Conservation (phyloP, 768 basidiomycete species). For the Pleurotus pulmonarius region DNA sequence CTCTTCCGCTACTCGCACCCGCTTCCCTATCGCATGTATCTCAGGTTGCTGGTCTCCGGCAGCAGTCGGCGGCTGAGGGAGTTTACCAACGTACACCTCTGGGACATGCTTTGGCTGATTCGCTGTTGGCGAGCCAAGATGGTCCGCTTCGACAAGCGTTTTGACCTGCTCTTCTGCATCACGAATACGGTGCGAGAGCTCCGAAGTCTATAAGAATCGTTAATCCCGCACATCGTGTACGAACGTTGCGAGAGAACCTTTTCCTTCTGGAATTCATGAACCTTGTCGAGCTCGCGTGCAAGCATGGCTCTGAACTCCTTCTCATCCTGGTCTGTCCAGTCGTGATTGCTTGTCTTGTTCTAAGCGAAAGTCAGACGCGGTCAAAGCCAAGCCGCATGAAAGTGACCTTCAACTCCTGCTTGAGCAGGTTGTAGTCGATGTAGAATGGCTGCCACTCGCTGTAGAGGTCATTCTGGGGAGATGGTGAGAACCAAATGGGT, state of each 20-base stretch:
- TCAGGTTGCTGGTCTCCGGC: not conserved
- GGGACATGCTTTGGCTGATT: not conserved
- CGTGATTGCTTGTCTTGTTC: conserved; percentile 16
- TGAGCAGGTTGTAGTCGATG: conserved; percentile 84
- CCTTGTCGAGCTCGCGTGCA: conserved; percentile 86
- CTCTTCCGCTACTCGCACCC: not conserved
- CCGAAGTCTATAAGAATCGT: conserved; percentile 54
- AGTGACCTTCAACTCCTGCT: conserved; percentile 82
- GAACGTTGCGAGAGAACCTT: conserved; percentile 50
- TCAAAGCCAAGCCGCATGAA: not conserved
- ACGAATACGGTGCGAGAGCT: conserved; percentile 77
- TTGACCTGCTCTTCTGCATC: conserved; percentile 81
- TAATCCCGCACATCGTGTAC: not conserved
- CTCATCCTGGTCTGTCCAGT: conserved; percentile 81
- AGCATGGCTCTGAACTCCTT: conserved; percentile 75
- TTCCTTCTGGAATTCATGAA: conserved; percentile 87
- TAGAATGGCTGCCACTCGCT: conserved; percentile 90
- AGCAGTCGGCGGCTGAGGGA: not conserved
- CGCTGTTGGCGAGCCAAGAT: not conserved
- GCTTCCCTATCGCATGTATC: not conserved
- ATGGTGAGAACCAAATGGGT: not conserved
- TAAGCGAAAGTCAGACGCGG: not conserved
- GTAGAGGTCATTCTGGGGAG: conserved; percentile 71
- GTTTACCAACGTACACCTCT: not conserved
- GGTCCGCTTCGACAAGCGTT: conserved; percentile 65